Percentiles rank a stretch among this genome's conserved stretches.
phyloP scores from a whole-genome alignment of 2,329 filamentous ascomycete genomes.

The Fonsecaea multimorphosa region DNA sequence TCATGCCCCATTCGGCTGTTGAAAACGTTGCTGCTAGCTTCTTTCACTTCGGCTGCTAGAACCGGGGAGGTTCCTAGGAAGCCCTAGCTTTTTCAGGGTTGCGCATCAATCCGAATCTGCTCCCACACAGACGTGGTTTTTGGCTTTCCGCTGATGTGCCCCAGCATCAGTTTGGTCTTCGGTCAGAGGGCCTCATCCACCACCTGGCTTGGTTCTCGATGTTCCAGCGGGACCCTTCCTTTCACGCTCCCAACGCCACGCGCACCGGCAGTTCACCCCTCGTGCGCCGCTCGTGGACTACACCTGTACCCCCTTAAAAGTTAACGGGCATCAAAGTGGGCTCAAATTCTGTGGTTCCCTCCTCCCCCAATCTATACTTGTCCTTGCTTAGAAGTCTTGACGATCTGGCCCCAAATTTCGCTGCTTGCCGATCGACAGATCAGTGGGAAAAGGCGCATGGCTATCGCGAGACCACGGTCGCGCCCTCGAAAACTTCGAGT shows the following conservation, averaged over 20 bases:
- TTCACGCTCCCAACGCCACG: constrained; percentile 28
- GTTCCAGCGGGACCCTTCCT: constrained; percentile 24
- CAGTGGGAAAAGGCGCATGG: constrained; percentile 26
- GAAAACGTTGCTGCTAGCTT: constrained; percentile 36
- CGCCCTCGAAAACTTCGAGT: constrained; percentile 8
- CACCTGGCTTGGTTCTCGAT: constrained; percentile 15
- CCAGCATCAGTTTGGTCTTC: constrained; percentile 22
- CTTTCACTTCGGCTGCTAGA: constrained; percentile 37
- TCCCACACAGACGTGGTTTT: constrained; percentile 19
- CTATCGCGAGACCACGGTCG: constrained; percentile 25
- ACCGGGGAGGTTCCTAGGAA: constrained; percentile 32
- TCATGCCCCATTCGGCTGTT: constrained; percentile 35
- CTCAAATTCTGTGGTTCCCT: constrained; percentile 16
- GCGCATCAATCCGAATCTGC: constrained; percentile 32
- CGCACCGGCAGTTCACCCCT: constrained; percentile 31
- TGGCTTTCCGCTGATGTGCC: constrained; percentile 25
- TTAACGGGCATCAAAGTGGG: constrained; percentile 13
- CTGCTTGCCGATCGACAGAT: constrained; percentile 32
- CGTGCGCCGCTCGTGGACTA: constrained; percentile 12
- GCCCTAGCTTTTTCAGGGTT: constrained; percentile 25
- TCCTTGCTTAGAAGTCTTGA: constrained; percentile 18
- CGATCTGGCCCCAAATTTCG: constrained; percentile 31
- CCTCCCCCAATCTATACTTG: constrained; percentile 14
- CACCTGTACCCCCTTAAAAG: constrained; percentile 12
- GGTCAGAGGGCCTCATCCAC: constrained; percentile 26